Evolutionary conservation across 108 stramenopile genomes (phyloP).

Genomic region (Pseudonitzschia multiseries): DNA sequence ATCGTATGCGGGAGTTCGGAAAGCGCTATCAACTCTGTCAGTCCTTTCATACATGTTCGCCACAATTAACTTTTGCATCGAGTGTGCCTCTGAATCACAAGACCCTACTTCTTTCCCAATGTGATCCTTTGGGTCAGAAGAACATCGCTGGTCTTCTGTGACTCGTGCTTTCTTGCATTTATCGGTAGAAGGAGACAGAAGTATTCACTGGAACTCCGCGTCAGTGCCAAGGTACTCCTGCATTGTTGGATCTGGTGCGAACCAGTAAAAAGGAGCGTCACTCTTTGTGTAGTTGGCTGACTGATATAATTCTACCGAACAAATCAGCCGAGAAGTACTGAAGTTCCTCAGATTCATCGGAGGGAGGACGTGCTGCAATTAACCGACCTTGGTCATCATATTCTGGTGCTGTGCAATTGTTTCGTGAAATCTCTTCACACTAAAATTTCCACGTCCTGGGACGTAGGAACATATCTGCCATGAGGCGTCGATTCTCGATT

Average conservation of each 20-base stretch:
- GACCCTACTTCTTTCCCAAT: slow-evolving; percentile 27
- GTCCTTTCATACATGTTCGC: not conserved
- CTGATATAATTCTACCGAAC: slow-evolving; percentile 27
- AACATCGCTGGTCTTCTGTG: slow-evolving; percentile 10
- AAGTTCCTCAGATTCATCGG: slow-evolving; percentile 29
- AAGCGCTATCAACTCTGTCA: not conserved
- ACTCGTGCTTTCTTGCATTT: slow-evolving; percentile 23
- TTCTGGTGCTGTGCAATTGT: slow-evolving; percentile 32
- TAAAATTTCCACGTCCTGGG: slow-evolving; percentile 48
- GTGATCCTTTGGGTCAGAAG: slow-evolving; percentile 9
- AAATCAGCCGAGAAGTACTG: slow-evolving; percentile 11
- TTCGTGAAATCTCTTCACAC: slow-evolving; percentile 28
- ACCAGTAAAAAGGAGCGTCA: slow-evolving; percentile 38
- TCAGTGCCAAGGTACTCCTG: slow-evolving; percentile 32
- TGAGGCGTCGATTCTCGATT: slow-evolving; percentile 3
- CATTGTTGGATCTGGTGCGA: slow-evolving; percentile 30
- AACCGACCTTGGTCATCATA: slow-evolving; percentile 7
- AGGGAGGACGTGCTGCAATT: slow-evolving; percentile 17
- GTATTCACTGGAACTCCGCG: slow-evolving; percentile 25
- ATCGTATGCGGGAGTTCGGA: slow-evolving; percentile 25
- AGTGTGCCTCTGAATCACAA: slow-evolving; percentile 21
- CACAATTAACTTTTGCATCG: slow-evolving; percentile 16
- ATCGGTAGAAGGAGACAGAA: slow-evolving; percentile 26
- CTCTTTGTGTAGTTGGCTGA: slow-evolving; percentile 46
- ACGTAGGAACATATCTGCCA: slow-evolving; percentile 41